phyloP scores from a whole-genome alignment of 257 asterid species.

The Przewalskia tangutica region DNA sequence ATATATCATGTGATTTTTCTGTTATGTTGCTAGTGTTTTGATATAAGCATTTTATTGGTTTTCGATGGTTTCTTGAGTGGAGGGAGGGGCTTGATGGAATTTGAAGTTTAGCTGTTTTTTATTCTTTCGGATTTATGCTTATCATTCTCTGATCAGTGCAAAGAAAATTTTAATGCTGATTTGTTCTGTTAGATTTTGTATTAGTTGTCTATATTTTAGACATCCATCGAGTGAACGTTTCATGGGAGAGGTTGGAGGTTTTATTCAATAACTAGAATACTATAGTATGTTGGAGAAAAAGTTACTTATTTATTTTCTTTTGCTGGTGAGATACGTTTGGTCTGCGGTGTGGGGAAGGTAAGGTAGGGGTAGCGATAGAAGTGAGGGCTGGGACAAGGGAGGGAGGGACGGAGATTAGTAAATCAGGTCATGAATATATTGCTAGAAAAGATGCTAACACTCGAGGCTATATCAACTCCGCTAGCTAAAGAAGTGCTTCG shows the following conservation, averaged over 20 bases:
- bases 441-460: background rate
- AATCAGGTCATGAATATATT: background rate
- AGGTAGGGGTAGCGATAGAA: background rate
- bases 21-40: background rate
- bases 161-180: background rate
- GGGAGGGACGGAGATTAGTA: background rate
- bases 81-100: background rate
- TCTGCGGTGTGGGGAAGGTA: background rate
- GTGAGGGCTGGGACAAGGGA: background rate
- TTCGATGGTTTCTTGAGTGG: background rate
- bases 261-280: background rate
- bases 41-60: background rate
- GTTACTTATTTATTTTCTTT: background rate
- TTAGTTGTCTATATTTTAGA: background rate
- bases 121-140: background rate
- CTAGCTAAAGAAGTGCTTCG: too few species aligned
- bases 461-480: background rate
- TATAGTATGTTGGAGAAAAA: background rate
- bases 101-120: background rate
- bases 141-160: background rate
- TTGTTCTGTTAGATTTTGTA: background rate
- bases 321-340: background rate
- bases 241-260: background rate
- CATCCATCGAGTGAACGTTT: background rate
- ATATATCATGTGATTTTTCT: background rate